These are phyloP conservation scores for Aspergillus latus DNA, from an alignment of 2,329 filamentous ascomycete species.

Conservation along the genomic window DNA sequence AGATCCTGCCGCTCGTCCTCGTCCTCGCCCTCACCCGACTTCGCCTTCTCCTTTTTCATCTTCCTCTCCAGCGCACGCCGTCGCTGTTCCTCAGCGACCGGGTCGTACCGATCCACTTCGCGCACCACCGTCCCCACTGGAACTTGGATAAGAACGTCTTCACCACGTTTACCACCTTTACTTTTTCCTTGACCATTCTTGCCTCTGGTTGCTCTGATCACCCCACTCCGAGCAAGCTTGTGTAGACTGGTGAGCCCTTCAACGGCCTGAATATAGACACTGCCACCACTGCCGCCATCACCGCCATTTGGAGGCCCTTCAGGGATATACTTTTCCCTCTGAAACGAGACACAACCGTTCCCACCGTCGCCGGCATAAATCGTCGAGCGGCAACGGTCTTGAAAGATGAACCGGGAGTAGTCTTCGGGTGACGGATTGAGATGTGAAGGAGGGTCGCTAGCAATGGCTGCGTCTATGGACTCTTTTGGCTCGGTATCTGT, in stretches of 20 bases:
- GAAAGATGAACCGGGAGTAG: constrained; percentile 79
- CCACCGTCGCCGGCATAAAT: constrained; percentile 79
- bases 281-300: constrained; percentile 88
- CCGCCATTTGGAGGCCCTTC: constrained; percentile 93
- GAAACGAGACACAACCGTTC: constrained; percentile 89
- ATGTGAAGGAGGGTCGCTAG: constrained; percentile 46
- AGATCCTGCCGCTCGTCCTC: constrained; percentile 41
- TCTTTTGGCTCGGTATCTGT: constrained; percentile 15
- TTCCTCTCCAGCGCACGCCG: constrained; percentile 11
- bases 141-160: constrained; percentile 84
- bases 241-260: constrained; percentile 89
- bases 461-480: constrained; percentile 8
- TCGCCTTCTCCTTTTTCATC: not conserved
- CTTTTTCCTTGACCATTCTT: constrained; percentile 50
- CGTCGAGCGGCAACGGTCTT: constrained; percentile 77
- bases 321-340: constrained; percentile 84
- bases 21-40: constrained; percentile 28
- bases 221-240: constrained; percentile 76
- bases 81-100: constrained; percentile 65
- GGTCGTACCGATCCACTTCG: constrained; percentile 77
- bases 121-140: constrained; percentile 89
- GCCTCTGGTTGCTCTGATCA: constrained; percentile 51
- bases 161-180: constrained; percentile 70
- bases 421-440: constrained; percentile 82
- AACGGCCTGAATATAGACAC: constrained; percentile 90